These are phyloP conservation scores for Leccinum sublutescens DNA, from an alignment of 768 basidiomycete genomes.

Conservation along the genomic window DNA sequence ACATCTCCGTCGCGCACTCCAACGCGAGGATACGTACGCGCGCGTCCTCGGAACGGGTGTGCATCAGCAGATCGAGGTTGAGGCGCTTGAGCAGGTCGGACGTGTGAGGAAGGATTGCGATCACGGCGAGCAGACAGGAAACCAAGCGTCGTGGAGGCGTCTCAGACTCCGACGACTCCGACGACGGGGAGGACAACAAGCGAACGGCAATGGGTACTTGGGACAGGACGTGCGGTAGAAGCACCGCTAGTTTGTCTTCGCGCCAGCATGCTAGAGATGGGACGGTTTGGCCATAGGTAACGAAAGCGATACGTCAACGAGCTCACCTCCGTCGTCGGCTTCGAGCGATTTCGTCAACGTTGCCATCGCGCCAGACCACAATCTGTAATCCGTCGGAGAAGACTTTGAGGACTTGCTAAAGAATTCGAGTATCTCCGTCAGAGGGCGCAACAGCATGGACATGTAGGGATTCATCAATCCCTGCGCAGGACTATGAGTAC, in stretches of 20 bases:
- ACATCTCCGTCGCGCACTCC: constrained; percentile 64
- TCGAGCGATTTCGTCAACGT: constrained; percentile 68
- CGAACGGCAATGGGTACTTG: constrained; percentile 59
- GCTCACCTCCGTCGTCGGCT: constrained; percentile 78
- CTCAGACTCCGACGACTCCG: background rate
- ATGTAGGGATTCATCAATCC: constrained; percentile 91
- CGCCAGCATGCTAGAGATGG: constrained; percentile 77
- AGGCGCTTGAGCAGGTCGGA: constrained; percentile 64
- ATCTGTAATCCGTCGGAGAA: constrained; percentile 33
- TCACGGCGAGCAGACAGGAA: constrained; percentile 20
- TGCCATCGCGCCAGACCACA: constrained; percentile 66
- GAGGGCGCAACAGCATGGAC: constrained; percentile 67
- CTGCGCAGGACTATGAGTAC: constrained; percentile 36
- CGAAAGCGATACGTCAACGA: background rate
- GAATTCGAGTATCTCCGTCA: constrained; percentile 57
- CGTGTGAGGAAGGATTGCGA: constrained; percentile 14
- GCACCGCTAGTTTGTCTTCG: constrained; percentile 68
- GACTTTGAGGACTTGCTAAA: constrained; percentile 36
- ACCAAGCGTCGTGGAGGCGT: constrained; percentile 12
- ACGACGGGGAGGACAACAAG: constrained; percentile 13
- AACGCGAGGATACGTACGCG: constrained; percentile 70
- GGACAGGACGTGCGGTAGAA: constrained; percentile 56
- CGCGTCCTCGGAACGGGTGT: constrained; percentile 81
- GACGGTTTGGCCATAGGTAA: background rate
- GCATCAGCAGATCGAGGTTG: constrained; percentile 84